A percentile compares a stretch with the other conserved stretches of the same genome.
phyloP scores from a whole-genome alignment of 176 grass and related monocot species.

The Otatea glauca region DNA sequence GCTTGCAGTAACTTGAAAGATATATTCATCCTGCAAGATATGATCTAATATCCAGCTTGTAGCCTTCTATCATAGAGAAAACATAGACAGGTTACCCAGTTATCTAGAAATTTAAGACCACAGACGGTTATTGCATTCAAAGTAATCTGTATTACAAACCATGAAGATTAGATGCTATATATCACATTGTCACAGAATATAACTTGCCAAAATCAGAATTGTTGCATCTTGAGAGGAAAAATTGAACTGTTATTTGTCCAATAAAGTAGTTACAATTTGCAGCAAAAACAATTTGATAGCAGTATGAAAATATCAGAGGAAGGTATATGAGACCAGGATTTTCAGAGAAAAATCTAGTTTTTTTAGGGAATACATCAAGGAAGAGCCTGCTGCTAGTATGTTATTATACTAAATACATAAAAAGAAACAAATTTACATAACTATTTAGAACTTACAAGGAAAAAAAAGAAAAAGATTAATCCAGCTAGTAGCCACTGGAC shows the following conservation, averaged over 20 bases:
- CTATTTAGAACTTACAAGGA: neutral
- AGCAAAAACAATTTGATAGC: neutral
- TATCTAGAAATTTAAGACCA: neutral
- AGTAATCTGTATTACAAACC: slow-evolving; percentile 8
- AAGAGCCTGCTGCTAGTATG: neutral
- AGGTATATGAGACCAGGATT: neutral
- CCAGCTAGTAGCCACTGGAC: neutral
- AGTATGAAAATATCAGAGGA: neutral
- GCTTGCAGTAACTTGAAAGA: neutral
- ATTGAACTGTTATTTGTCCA: neutral
- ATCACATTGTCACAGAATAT: slow-evolving; percentile 22
- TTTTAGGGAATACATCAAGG: neutral
- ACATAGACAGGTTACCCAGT: neutral
- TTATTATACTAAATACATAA: neutral
- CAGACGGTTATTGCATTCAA: neutral
- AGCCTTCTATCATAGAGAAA: neutral
- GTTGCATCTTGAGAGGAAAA: neutral
- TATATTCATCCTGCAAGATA: slow-evolving; percentile 16
- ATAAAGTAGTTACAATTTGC: neutral
- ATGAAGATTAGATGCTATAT: neutral
- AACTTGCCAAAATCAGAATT: neutral
- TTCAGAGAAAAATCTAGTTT: neutral
- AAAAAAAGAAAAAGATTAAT: neutral
- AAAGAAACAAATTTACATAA: neutral
- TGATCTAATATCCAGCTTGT: slow-evolving; percentile 1